Base-by-base conservation (phyloP, 2,329 filamentous ascomycete genomes). In the Colletotrichum paranaense region DNA sequence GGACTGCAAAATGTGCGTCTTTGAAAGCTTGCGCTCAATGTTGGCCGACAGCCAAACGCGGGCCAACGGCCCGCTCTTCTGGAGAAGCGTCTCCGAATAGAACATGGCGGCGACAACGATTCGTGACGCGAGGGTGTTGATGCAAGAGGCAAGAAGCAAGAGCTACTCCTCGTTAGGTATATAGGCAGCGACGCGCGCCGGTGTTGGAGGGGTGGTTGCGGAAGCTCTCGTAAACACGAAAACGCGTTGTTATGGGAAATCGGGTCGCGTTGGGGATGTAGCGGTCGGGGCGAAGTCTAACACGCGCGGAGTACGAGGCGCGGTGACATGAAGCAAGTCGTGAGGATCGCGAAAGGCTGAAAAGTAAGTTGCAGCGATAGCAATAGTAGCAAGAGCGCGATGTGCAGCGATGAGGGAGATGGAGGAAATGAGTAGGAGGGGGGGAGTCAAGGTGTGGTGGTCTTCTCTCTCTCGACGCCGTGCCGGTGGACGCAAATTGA, bases 41-140 rank as follows among this genome's bases (percentile, higher is more conserved):
- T 98, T 99, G 86, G 97, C 95, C 38, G 97, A 98, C 75, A 98
- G 91, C 97, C 97, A 99, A 86, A 98, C 95, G 81, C 95, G 94
- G 85, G 97, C 97, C 88, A 99, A 86, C 80, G 97, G 96, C 87
- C 97, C 97, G 79, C 95, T 98, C 92, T 98, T 98, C 83, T 95
- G 95, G 79, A 99, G 91, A 73, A 99, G 91, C 68, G 95, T 95
- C 87, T 98, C 95, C 67, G 97, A 98, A 84, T 98, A 98, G 86
- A 99, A 99, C 97, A 99, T 99, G 82, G 81, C 86, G 85, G 69
- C 76, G 77, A 74, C 74, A 78, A 64, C 59, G 57, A 12, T 56
- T 53, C 30, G 63, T 62, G 32, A 32, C 60, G 46, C 42, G 49
- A 64, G 24, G 32, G 22, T 59, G 14, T 42, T 28, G 30, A 69